These are phyloP conservation scores for Handroanthus guayacan DNA, from an alignment of 257 asterid genomes.

Conservation along the genomic window DNA sequence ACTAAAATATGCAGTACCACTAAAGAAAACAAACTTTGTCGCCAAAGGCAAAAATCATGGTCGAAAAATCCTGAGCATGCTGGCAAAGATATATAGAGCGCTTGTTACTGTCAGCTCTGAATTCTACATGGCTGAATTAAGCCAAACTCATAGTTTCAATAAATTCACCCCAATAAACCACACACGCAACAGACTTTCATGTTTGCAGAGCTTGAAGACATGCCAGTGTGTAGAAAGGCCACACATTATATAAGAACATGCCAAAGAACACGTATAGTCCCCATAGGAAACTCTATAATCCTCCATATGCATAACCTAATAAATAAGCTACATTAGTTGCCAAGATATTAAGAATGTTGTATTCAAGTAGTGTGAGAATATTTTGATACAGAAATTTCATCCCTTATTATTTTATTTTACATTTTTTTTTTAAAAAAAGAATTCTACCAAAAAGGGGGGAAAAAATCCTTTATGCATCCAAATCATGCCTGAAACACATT, in stretches of 20 bases:
- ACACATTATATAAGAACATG: neutral
- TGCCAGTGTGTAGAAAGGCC: neutral
- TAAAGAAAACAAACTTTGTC: neutral
- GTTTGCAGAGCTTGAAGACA: neutral
- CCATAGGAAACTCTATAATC: neutral
- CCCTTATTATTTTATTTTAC: too few relatives aligned
- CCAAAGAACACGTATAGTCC: neutral
- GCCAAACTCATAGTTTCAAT: slow-evolving; percentile 1
- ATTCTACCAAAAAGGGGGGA: too few relatives aligned
- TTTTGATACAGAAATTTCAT: too few relatives aligned
- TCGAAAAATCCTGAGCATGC: neutral
- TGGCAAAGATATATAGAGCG: neutral
- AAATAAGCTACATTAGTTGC: neutral
- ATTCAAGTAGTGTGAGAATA: too few relatives aligned
- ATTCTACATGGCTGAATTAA: neutral
- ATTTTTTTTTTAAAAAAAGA: too few relatives aligned
- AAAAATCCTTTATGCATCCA: too few relatives aligned
- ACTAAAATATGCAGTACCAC: neutral
- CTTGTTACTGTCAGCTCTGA: neutral
- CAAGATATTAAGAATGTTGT: too few relatives aligned
- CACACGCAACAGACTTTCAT: neutral
- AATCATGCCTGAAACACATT: too few relatives aligned
- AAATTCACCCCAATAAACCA: neutral
- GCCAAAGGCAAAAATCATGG: neutral
- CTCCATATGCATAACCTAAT: neutral